A percentile compares a stretch with the other conserved stretches of the same genome.
Conservation (phyloP, 768 basidiomycete genomes). For the Agaricus subrufescens region DNA sequence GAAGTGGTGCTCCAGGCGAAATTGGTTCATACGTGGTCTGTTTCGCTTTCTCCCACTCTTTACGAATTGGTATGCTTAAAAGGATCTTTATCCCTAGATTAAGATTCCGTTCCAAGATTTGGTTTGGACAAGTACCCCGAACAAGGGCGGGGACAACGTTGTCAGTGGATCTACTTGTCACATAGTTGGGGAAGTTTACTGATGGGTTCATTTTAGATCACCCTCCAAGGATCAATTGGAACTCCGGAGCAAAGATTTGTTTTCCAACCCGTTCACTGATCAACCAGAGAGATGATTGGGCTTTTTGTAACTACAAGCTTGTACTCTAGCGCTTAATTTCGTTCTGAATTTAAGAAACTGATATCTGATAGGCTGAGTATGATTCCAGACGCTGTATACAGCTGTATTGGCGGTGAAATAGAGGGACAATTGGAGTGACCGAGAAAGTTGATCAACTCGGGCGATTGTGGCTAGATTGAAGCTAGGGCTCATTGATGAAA, state of each 20-base stretch:
- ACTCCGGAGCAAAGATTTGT: not conserved
- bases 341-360: no score
- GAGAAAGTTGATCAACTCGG: no score
- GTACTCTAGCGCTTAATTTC: no score
- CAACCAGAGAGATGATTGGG: no score
- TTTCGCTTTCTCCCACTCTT: not conserved
- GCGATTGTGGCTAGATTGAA: no score
- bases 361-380: no score
- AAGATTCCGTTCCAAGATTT: constrained; percentile 4
- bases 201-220: not conserved
- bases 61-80: not conserved
- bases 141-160: not conserved
- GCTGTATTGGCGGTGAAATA: no score
- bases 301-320: no score
- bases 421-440: no score
- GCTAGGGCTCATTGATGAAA: no score
- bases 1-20: not conserved
- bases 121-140: constrained; percentile 6
- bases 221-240: not conserved
- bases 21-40: not conserved
- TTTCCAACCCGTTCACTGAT: not conserved
- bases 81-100: not conserved
- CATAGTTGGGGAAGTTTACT: not conserved
- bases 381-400: no score
- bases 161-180: not conserved